Evolutionary conservation across 371 early-diverging fungal genomes (phyloP).

Genomic region (Blakeslea trispora): DNA sequence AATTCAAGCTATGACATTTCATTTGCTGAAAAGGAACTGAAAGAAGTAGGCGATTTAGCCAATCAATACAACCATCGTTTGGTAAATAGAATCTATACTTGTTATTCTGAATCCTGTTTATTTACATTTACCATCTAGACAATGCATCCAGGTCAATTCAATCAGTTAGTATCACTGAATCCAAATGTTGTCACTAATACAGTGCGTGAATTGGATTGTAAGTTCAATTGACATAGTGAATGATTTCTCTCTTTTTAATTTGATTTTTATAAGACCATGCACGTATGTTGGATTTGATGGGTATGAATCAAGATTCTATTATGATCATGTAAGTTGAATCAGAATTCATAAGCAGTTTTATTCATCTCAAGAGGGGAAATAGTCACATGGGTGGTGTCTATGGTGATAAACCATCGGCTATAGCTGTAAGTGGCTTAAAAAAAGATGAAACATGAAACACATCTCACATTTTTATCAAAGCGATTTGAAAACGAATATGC

Average conservation of each 20-base stretch:
- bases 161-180: constrained; percentile 48
- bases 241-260: neutral
- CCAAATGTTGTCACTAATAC: constrained; percentile 40
- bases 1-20: constrained; percentile 44
- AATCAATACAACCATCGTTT: constrained; percentile 45
- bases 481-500: constrained; percentile 43
- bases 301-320: constrained; percentile 41
- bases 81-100: too few species aligned
- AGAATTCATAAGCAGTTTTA: neutral
- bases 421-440: constrained; percentile 35
- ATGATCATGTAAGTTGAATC: constrained; percentile 45
- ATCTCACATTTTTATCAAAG: too few species aligned
- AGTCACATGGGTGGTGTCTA: constrained; percentile 58
- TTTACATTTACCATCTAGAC: constrained; percentile 24
- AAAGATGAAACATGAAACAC: too few species aligned
- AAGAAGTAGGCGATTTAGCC: constrained; percentile 36
- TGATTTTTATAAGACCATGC: constrained; percentile 47
- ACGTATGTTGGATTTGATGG: constrained; percentile 49
- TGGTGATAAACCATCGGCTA: constrained; percentile 39
- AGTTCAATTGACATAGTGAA: neutral
- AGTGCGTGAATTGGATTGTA: constrained; percentile 41
- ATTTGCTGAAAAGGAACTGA: constrained; percentile 37
- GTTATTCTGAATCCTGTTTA: too few species aligned
- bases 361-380: neutral
- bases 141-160: constrained; percentile 54